Evolutionary conservation across 345 rosid species (phyloP).

Genomic region (Salix arbutifolia): DNA sequence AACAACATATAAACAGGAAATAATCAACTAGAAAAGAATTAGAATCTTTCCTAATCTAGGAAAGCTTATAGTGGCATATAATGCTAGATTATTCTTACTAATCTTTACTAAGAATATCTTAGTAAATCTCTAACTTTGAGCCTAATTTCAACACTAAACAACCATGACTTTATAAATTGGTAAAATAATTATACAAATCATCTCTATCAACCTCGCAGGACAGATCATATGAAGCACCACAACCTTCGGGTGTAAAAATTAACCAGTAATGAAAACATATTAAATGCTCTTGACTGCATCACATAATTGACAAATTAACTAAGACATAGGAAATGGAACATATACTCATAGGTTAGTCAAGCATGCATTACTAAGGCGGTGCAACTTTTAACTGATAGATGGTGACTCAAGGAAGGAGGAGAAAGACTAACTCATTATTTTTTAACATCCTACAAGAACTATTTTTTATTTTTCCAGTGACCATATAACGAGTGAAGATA

Average conservation of each 20-base stretch:
- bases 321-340: neutral
- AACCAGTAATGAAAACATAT: neutral
- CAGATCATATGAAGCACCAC: neutral
- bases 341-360: neutral
- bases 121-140: too few species aligned
- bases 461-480: neutral
- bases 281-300: neutral
- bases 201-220: neutral
- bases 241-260: neutral
- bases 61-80: too few species aligned
- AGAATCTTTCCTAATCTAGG: too few species aligned
- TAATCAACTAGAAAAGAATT: too few species aligned
- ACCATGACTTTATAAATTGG: neutral
- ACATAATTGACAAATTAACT: neutral
- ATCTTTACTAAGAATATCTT: too few species aligned
- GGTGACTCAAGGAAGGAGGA: neutral
- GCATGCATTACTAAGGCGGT: neutral
- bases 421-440: neutral
- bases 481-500: neutral
- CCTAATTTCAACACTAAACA: neutral
- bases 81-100: too few species aligned
- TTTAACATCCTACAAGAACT: neutral
- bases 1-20: too few species aligned
- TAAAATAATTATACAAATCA: neutral
- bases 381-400: neutral